Base-by-base conservation (phyloP, 2,329 filamentous ascomycete genomes). In the Penicillium sp. region DNA sequence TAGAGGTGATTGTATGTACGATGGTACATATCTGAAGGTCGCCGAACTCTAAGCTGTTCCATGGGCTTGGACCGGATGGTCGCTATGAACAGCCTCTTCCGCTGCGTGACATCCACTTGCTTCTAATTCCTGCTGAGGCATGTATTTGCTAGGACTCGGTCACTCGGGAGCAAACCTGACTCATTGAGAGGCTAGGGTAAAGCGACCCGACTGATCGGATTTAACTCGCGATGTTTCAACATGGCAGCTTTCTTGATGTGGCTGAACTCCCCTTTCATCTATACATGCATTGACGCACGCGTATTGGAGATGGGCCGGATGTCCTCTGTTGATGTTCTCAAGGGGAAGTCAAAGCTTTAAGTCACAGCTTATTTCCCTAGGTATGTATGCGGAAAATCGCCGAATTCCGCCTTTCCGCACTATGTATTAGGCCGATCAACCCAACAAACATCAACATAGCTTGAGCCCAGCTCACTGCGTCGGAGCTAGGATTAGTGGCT, bases 341-440 rank as follows among this genome's bases (percentile, higher is more conserved):
- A 44, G 33, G 42, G 42, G 43, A 37, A 30, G 16, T 36, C 46
- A 44, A 29, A 43, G 28, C 46, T 27, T 44, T 44, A 36, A 36
- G 25, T 48, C 25, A 28, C 46, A 38, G 46, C 46, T 44, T 43
- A 19, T 27, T 48, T 9, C 13, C 28, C 7, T 9, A n/a, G n/a
- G n/a, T 31, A 25, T 11, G 18, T 10, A 11, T 30, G 7, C 11
- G 12, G 11, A 27, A 29, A 43, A 43, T 41, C 16, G 5, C 39
- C 33, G 25, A 34, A 25, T 25, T 25, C 22, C 22, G 22, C 22
- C 22, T 4, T 13, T 12, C 12, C 13, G 19, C 13, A 41, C 47
- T 31, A 44, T 46, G 16, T 19, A 8, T 5, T 44, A 50, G 44
- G 36, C 18, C 33, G 30, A 52, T 36, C 37, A 38, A 38, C 33